These are phyloP conservation scores for Pseudogymnoascus destructans DNA, from an alignment of 2,329 filamentous ascomycete genomes.

Conservation along the genomic window DNA sequence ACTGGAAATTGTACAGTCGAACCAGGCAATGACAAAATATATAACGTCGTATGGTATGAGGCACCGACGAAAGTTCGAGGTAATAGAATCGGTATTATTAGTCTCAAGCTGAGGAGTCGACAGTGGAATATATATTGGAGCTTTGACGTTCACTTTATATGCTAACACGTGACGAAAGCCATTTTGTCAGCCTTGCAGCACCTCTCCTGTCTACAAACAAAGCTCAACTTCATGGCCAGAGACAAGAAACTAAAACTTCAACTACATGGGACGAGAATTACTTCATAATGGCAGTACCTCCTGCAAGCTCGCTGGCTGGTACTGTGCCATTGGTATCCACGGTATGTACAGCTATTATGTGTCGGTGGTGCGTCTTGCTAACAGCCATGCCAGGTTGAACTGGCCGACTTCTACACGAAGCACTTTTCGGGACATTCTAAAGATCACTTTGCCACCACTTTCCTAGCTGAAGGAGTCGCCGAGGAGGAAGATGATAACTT, in stretches of 20 bases:
- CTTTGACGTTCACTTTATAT: conserved; percentile 5
- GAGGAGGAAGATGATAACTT: conserved; percentile 51
- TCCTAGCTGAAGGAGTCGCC: conserved; percentile 29
- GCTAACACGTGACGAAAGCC: neutral
- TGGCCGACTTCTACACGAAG: conserved; percentile 42
- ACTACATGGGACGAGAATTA: neutral
- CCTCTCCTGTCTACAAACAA: conserved; percentile 1
- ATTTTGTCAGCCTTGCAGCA: conserved; percentile 13
- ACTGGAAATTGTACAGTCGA: neutral
- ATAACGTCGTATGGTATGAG: neutral
- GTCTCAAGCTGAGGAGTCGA: neutral
- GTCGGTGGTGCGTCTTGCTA: neutral
- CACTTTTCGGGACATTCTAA: conserved; percentile 43
- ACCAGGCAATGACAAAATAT: neutral
- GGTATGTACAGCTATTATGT: neutral
- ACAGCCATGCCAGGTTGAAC: conserved; percentile 37
- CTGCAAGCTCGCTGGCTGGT: conserved; percentile 5
- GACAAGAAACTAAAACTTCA: neutral
- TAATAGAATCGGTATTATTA: neutral
- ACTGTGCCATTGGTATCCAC: neutral
- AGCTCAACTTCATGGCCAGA: neutral
- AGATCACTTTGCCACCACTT: conserved; percentile 34
- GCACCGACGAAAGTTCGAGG: neutral
- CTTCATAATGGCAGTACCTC: neutral
- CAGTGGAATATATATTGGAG: neutral